phyloP scores from a whole-genome alignment of 257 asterid species.

The Solanum gracilifrons region DNA sequence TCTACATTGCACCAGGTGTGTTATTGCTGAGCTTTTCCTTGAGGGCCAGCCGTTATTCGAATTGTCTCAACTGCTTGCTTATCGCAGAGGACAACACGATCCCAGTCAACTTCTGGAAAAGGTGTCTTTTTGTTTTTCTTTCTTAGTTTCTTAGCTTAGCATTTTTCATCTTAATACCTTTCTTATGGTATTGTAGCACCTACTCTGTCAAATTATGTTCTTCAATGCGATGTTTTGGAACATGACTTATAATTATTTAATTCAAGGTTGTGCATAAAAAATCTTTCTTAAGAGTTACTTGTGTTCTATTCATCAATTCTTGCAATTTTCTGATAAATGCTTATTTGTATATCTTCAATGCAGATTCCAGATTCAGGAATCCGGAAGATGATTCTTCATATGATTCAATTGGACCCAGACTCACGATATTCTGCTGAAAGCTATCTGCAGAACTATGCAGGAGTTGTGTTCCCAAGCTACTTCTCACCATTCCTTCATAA shows the following conservation, averaged over 20 bases:
- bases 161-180: neutral
- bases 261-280: neutral
- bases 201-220: neutral
- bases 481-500: slow-evolving; percentile 93
- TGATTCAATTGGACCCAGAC: slow-evolving; percentile 93
- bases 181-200: neutral
- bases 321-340: neutral
- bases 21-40: slow-evolving; percentile 96
- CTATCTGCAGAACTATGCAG: slow-evolving; percentile 76
- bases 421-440: slow-evolving; percentile 84
- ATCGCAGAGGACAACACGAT: slow-evolving; percentile 98
- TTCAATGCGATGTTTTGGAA: neutral
- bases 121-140: slow-evolving; percentile 24
- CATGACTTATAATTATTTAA: neutral
- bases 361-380: slow-evolving; percentile 98
- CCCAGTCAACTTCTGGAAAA: slow-evolving; percentile 96
- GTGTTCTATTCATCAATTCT: neutral
- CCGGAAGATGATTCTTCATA: slow-evolving; percentile 96
- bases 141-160: neutral
- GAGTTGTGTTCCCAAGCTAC: slow-evolving; percentile 84
- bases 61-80: slow-evolving; percentile 92
- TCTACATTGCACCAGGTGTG: slow-evolving; percentile 60
- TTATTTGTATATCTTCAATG: slow-evolving; percentile 1
- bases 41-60: slow-evolving; percentile 98
- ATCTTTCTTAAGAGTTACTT: neutral